Evolutionary conservation across 2,329 filamentous ascomycete species (phyloP), one percentile per base, ranked within the genome.

Genomic region (Pestalotiopsis sp.): DNA sequence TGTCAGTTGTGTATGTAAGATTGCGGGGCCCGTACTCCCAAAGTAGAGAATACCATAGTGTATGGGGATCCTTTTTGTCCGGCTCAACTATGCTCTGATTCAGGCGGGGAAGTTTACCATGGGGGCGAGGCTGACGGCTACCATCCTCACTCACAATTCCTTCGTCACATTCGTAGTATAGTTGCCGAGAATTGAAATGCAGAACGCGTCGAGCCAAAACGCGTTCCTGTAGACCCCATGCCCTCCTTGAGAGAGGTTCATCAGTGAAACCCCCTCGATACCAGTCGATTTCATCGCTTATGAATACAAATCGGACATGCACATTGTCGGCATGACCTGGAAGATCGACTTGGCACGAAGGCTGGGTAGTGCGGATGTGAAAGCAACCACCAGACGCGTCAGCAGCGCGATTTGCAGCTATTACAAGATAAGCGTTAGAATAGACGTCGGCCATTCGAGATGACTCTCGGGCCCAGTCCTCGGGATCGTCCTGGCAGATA

Each of bases 391-490:
- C 56, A 12, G 60, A 25, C 31, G 25, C 38, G 39, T 71, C 64
- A 13, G 6, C 49, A n/a, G 69, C 38, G 13, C 36, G 69, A 52
- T 69, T 66, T 12, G 68, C 69, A 7, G 70, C 69, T 39, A 72
- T 70, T 3, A 71, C 69, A 49, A 67, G 41, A 17, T 27, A 56
- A 27, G 68, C 66, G n/a, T 69, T 69, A 11, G 66, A 64, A 49
- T 70, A 71, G 62, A 70, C 63, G 14, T 69, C 66, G 11, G 41
- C 60, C 71, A 71, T 73, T 39, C 69, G 66, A 1, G 66, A 64
- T 20, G 69, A 68, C 56, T 73, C 70, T 39, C n/a, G 25, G 2
- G 63, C 66, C 71, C 69, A 72, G 23, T 73, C 71, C 13, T 68
- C 41, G 7, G 23, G n/a, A 4, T 68, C 67, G 39, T 71, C 66